A percentile compares a stretch with the other conserved stretches of the same genome.
Conservation (phyloP, 2,329 filamentous ascomycete species). For the Cercospora brassicicola region DNA sequence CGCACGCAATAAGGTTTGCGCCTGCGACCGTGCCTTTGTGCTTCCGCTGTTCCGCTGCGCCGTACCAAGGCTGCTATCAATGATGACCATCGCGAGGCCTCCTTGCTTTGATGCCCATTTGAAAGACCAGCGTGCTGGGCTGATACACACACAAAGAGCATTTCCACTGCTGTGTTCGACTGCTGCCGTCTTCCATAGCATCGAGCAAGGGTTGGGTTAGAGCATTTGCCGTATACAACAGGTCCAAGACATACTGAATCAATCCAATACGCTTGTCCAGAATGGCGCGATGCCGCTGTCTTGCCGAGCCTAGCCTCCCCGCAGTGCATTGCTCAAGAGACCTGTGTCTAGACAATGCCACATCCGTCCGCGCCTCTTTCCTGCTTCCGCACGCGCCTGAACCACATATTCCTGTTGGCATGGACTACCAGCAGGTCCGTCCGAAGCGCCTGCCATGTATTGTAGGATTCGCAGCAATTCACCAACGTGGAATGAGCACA, state of each 20-base stretch:
- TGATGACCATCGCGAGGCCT: neutral
- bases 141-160: neutral
- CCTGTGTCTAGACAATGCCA: neutral
- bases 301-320: constrained; percentile 1
- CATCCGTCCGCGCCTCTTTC: neutral
- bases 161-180: neutral
- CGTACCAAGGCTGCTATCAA: neutral
- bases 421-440: neutral
- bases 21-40: constrained; percentile 9
- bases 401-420: neutral
- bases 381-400: neutral
- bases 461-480: neutral
- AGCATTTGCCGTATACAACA: neutral
- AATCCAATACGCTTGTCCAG: neutral
- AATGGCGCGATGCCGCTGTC: constrained; percentile 13
- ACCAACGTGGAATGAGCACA: neutral
- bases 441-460: neutral
- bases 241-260: neutral
- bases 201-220: neutral
- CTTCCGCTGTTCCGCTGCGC: constrained; percentile 2
- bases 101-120: neutral
- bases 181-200: neutral
- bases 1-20: constrained; percentile 2
- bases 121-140: neutral
- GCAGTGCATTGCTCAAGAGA: neutral